Percentiles rank a stretch among this genome's conserved stretches.
Evolutionary conservation across 2,329 filamentous ascomycete species (phyloP).

Genomic region (Apiospora hydei): DNA sequence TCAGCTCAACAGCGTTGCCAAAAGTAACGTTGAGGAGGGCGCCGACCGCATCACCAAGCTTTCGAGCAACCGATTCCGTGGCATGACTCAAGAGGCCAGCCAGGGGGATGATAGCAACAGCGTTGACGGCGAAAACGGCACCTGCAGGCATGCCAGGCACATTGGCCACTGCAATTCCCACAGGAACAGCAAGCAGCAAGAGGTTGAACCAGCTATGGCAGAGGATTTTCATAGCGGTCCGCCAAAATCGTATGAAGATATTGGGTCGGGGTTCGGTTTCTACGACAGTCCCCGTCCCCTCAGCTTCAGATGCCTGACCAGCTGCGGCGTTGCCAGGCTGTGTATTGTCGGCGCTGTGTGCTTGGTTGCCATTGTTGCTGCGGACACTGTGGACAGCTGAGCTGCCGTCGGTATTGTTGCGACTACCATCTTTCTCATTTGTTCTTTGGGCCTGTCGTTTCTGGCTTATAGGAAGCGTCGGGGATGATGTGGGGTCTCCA

Average conservation of each 20-base stretch:
- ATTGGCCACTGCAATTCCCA: slow-evolving; percentile 73
- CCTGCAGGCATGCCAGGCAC: slow-evolving; percentile 61
- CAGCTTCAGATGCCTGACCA: slow-evolving; percentile 53
- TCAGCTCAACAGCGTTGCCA: slow-evolving; percentile 81
- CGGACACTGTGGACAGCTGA: slow-evolving; percentile 34
- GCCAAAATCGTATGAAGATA: slow-evolving; percentile 46
- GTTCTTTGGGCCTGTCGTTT: slow-evolving; percentile 28
- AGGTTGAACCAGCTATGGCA: slow-evolving; percentile 81
- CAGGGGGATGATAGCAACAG: slow-evolving; percentile 77
- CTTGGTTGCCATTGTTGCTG: slow-evolving; percentile 36
- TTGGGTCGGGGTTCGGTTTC: slow-evolving; percentile 35
- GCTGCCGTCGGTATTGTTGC: slow-evolving; percentile 31
- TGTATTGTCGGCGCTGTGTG: slow-evolving; percentile 35
- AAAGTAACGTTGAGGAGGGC: slow-evolving; percentile 80
- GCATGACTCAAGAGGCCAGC: slow-evolving; percentile 76
- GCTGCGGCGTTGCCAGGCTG: slow-evolving; percentile 45
- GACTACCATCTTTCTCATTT: slow-evolving; percentile 33
- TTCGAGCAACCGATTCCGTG: slow-evolving; percentile 76
- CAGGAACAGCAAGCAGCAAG: slow-evolving; percentile 78
- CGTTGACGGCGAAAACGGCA: slow-evolving; percentile 76
- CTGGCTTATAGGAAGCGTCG: slow-evolving; percentile 50
- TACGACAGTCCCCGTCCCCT: slow-evolving; percentile 66
- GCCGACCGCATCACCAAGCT: slow-evolving; percentile 76
- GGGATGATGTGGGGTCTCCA: slow-evolving; percentile 53
- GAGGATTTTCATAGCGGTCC: slow-evolving; percentile 66